Evolutionary conservation across 2,329 filamentous ascomycete genomes (phyloP).

Genomic region (Lasiodiplodia theobromae): DNA sequence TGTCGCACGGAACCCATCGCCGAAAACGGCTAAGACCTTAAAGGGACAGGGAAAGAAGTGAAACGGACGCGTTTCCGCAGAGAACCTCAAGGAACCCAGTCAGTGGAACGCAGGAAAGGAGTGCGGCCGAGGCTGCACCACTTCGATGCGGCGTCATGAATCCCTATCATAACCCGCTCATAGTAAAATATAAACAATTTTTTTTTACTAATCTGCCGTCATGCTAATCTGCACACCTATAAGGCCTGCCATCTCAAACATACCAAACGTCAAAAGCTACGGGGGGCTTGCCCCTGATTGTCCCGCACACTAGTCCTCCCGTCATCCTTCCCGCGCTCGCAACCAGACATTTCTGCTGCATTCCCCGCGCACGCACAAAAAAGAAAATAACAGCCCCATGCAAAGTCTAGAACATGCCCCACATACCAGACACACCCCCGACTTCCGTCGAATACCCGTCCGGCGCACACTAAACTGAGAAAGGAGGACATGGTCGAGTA

Average conservation of each 20-base stretch:
- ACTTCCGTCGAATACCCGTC: background rate
- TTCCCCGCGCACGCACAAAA: background rate
- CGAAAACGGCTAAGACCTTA: background rate
- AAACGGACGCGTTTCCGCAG: background rate
- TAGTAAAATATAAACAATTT: background rate
- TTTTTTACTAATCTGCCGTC: conserved; percentile 1
- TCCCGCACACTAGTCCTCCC: background rate
- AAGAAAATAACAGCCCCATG: background rate
- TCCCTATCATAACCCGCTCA: background rate
- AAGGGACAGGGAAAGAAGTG: background rate
- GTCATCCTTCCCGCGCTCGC: conserved; percentile 2
- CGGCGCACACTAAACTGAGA: background rate
- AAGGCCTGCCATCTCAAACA: conserved; percentile 2
- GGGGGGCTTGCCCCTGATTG: conserved; percentile 2
- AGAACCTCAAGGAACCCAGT: background rate
- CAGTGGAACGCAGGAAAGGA: background rate
- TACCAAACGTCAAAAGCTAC: background rate
- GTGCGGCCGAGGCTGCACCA: background rate
- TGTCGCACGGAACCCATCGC: background rate
- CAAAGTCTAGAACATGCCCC: conserved; percentile 1
- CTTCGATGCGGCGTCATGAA: background rate
- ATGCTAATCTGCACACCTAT: conserved; percentile 18
- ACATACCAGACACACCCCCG: background rate
- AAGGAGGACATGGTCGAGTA: background rate
- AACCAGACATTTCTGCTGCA: conserved; percentile 1